These are phyloP conservation scores for Fusarium albosuccineum DNA, from an alignment of 2,329 filamentous ascomycete species.

Conservation along the genomic window DNA sequence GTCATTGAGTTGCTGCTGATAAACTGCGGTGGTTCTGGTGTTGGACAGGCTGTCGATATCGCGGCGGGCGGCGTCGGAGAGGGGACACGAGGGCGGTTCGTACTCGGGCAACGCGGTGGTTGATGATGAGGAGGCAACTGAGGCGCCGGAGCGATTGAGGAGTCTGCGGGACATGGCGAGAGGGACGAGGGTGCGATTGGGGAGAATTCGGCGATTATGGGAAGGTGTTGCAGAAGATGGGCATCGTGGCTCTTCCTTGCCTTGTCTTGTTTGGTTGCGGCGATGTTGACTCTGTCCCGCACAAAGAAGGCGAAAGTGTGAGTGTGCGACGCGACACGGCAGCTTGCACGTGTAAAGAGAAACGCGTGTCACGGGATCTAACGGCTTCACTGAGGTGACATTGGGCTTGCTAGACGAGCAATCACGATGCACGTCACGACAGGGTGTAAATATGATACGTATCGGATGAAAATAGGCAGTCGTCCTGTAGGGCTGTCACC, in stretches of 20 bases:
- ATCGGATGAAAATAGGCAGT: no score
- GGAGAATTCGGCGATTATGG: slow-evolving; percentile 11
- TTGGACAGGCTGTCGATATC: slow-evolving; percentile 59
- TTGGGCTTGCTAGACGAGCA: not conserved
- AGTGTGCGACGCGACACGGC: slow-evolving; percentile 11
- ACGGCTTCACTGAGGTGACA: not conserved
- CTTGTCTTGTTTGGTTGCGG: not conserved
- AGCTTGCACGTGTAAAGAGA: slow-evolving; percentile 33
- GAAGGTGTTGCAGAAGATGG: slow-evolving; percentile 10
- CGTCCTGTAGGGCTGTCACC: no score
- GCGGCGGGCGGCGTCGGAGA: slow-evolving; percentile 55
- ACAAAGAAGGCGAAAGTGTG: not conserved
- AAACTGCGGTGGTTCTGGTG: slow-evolving; percentile 56
- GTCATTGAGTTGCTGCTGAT: slow-evolving; percentile 61
- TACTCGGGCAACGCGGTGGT: slow-evolving; percentile 61
- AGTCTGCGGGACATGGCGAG: slow-evolving; percentile 51
- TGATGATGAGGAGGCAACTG: slow-evolving; percentile 27
- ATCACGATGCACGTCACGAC: no score
- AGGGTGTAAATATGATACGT: no score
- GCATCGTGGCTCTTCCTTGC: slow-evolving; percentile 16
- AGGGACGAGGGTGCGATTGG: not conserved
- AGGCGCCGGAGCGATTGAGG: slow-evolving; percentile 44
- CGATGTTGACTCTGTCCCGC: not conserved
- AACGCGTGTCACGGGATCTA: slow-evolving; percentile 14
- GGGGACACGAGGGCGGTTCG: slow-evolving; percentile 61